Conservation (phyloP, 345 rosid species). For the Heritiera littoralis region DNA sequence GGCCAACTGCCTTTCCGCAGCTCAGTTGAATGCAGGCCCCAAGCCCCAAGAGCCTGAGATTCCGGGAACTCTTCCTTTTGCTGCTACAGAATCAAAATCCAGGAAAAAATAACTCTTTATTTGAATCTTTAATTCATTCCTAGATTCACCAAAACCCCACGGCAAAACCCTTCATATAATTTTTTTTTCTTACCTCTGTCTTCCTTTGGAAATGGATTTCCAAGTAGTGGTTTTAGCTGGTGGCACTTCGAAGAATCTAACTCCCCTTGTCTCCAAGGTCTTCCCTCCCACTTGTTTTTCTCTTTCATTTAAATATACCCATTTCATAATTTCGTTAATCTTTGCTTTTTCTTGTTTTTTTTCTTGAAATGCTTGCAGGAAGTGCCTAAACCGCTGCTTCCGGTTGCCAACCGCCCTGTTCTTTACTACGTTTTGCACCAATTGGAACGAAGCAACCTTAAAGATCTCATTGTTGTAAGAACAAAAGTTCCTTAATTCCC, state of each 20-base stretch:
- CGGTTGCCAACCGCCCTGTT: constrained; percentile 92
- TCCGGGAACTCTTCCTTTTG: background rate
- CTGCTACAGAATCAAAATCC: background rate
- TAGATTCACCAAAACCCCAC: constrained; percentile 13
- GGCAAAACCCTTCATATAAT: background rate
- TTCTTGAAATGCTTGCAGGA: constrained; percentile 51
- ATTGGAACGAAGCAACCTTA: constrained; percentile 72
- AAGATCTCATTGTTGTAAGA: constrained; percentile 86
- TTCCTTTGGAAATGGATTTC: constrained; percentile 59
- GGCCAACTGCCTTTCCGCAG: background rate
- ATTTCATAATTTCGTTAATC: background rate
- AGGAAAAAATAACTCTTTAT: background rate
- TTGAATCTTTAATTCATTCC: background rate
- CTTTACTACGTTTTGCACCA: constrained; percentile 81
- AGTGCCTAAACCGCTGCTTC: constrained; percentile 87
- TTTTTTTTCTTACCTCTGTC: no score
- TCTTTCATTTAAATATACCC: background rate
- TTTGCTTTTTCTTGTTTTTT: constrained; percentile 1
- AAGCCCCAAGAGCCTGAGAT: background rate
- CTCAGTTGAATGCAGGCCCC: background rate
- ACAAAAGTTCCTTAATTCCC: no score
- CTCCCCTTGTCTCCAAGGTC: constrained; percentile 89
- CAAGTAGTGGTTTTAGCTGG: constrained; percentile 94
- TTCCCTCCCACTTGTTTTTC: background rate
- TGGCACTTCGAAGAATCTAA: constrained; percentile 70